Conservation (phyloP, 495 filamentous ascomycete species). For the Aspergillus nidulans region DNA sequence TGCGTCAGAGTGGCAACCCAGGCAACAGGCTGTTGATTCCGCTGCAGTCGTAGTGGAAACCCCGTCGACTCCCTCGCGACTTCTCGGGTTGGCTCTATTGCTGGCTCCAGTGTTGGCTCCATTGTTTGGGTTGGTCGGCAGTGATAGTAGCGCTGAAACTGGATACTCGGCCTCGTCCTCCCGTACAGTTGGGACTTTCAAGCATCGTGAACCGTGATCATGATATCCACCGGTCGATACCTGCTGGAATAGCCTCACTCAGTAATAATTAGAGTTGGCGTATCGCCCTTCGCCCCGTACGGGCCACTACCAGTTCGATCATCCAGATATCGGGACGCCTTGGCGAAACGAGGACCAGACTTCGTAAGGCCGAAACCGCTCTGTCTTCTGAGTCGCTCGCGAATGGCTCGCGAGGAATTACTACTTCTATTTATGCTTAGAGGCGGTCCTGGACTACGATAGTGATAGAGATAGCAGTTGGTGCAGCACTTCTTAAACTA, state of each 20-base stretch:
- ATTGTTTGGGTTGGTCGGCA: background rate
- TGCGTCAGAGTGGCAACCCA: background rate
- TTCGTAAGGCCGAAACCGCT: conserved; percentile 1
- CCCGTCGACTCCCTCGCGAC: background rate
- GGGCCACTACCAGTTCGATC: background rate
- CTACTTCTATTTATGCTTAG: conserved; percentile 6
- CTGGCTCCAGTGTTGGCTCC: background rate
- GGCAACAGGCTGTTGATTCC: background rate
- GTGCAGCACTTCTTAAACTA: background rate
- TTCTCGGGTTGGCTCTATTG: background rate
- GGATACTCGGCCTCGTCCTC: background rate
- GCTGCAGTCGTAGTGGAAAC: background rate
- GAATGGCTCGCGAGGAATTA: background rate
- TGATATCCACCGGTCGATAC: background rate
- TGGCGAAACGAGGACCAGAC: background rate
- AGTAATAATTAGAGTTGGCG: background rate
- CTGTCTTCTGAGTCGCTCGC: background rate
- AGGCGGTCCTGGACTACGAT: background rate
- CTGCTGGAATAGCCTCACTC: background rate
- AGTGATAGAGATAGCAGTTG: background rate
- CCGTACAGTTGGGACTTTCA: background rate
- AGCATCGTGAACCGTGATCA: background rate
- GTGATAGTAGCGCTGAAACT: background rate
- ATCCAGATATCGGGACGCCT: background rate
- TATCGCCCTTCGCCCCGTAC: background rate